Base-by-base conservation (phyloP, 2,329 filamentous ascomycete species). In the Hypoxylon sp. region DNA sequence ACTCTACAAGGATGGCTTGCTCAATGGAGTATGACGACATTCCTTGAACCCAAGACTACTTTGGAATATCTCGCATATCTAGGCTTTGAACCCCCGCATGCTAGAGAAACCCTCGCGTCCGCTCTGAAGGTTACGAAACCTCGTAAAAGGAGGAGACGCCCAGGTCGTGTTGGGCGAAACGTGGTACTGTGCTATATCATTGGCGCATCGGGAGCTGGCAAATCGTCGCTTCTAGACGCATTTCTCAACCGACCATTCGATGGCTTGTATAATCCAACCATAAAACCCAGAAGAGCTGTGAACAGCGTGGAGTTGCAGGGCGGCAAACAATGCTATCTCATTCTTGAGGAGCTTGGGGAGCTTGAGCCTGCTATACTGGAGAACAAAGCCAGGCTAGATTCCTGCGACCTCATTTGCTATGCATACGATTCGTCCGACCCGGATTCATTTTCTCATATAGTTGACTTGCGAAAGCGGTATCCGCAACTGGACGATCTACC, bases 1-100 rank as follows among this genome's bases (percentile, higher is more conserved):
- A 99, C 96, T 1, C 84, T 99, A 3, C 96, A 99, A 78, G 96
- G 96, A 1, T 99, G 96, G 96, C 87, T 99, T 37, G 96, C 96
- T 3, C 96, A 99, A 74, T 99, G 96, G 96, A 97, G 94, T 77
- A 99, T 99, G 96, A 99, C 96, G 0, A 99, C 96, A 0, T 99
- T 98, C 74, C 89, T 96, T 65, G 94, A 96, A 61, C 95, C 96
- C 11, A 96, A 96, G 76, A 97, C 93, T 0, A 98, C 96, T 0
- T 85, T 99, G 3, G 94, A 96, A 73, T 99, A 99, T 77, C 88
- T 99, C 2, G 96, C 96, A 2, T 97, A 97, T 76, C 89, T 99
- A 1, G 96, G 96, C 0, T 99, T 97, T 74, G 96, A 98, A 76
- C 90, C 92, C 2, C 83, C 88, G 1, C 91, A 91, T 71, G 83